phyloP scores from a whole-genome alignment of 345 rosid species.

The Gossypium mustelinum region DNA sequence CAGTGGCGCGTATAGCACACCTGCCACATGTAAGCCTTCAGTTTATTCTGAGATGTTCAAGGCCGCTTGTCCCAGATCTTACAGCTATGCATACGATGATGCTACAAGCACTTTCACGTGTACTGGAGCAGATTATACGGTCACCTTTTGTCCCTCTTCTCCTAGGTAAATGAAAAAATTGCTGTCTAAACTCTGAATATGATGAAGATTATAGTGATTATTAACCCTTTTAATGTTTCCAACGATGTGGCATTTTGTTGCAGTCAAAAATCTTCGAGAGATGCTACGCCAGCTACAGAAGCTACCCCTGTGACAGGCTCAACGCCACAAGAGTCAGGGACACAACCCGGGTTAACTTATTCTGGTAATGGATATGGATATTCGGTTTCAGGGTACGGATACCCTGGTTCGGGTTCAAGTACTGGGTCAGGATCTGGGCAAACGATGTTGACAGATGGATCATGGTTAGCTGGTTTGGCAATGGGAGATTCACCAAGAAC shows the following conservation, averaged over 20 bases:
- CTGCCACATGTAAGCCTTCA: conserved; percentile 76
- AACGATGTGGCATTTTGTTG: conserved; percentile 2
- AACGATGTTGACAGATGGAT: conserved; percentile 64
- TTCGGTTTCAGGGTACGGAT: conserved; percentile 35
- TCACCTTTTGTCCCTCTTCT: conserved; percentile 92
- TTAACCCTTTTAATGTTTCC: background rate
- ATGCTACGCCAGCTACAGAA: conserved; percentile 46
- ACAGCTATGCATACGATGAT: conserved; percentile 94
- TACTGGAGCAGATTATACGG: conserved; percentile 77
- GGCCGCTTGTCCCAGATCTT: conserved; percentile 85
- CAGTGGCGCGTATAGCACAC: conserved; percentile 88
- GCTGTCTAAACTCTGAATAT: background rate
- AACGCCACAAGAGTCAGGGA: conserved; percentile 36
- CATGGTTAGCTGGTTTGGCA: conserved; percentile 90
- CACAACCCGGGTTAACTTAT: conserved; percentile 20
- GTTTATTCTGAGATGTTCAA: conserved; percentile 88
- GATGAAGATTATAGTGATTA: background rate
- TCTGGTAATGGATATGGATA: conserved; percentile 22
- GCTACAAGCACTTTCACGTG: conserved; percentile 92
- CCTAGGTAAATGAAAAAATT: conserved; percentile 45
- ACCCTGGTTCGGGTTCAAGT: conserved; percentile 24
- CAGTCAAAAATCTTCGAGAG: conserved; percentile 82
- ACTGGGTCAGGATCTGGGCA: conserved; percentile 32
- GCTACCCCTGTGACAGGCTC: conserved; percentile 21
- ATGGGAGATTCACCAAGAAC: conserved; percentile 64